Base-by-base conservation (phyloP, 2,329 filamentous ascomycete genomes). In the Sporothrix curviconia region DNA sequence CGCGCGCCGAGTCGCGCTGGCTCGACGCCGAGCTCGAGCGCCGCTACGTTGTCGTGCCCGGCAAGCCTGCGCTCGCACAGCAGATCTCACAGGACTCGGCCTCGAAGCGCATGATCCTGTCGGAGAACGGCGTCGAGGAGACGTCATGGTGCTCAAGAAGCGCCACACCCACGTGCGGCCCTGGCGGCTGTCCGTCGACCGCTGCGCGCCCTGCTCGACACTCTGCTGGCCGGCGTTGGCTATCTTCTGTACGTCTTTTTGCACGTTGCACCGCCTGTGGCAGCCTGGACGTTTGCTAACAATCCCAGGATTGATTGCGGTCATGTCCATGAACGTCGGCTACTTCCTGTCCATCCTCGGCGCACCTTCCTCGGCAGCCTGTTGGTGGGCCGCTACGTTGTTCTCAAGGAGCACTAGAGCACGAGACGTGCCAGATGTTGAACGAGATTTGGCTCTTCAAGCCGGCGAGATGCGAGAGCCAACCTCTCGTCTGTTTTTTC, bases 281-380 rank as follows among this genome's bases (percentile, higher is more conserved):
- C n/a, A n/a, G n/a, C n/a, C n/a, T n/a, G 28, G 28, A 11, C 28
- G 28, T 5, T 32, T 32, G 28, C 28, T 32, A 11, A 32, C 28
- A 32, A 5, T n/a, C 30, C 19, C 42, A 96, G 91, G 59, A 96
- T 96, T n/a, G 91, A 75, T 96, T 73, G 89, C 88, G 14, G 87
- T 95, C 68, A 96, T 92, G 88, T 88, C 87, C 2, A 82, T 88
- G 74, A 92, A 92, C 65, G 79, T 91, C 22, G 88, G 88, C 19
- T 92, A 91, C 69, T 91, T 91, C 69, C 70, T 89, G 53, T 89
- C 86, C 0, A 76, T 90, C 7, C 78, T 95, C 11, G 86, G 77
- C 4, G 87, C 36, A 81, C 87, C 1, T 96, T 97, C 67, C 68
- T 95, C n/a, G 92, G 92, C 24, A 94, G 94, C 69, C 73, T 97